phyloP scores from a whole-genome alignment of 2,329 filamentous ascomycete genomes.

The Microsporum canis region DNA sequence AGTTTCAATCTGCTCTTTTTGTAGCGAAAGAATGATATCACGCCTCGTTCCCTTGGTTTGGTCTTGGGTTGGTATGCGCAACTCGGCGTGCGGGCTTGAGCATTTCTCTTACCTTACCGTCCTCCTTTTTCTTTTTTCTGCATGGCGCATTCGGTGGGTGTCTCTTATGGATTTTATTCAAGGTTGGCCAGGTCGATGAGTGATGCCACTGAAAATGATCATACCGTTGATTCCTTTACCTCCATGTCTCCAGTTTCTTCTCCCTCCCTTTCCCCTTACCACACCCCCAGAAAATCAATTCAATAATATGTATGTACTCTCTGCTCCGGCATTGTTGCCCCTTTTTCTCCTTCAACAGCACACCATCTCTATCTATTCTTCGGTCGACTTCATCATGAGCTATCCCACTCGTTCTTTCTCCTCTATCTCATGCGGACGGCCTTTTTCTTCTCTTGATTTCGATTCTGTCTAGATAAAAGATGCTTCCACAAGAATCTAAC shows the following conservation, averaged over 20 bases:
- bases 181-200: background rate
- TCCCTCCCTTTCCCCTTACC: background rate
- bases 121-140: slow-evolving; percentile 1
- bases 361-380: background rate
- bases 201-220: slow-evolving; percentile 5
- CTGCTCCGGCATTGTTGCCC: background rate
- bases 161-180: slow-evolving; percentile 5
- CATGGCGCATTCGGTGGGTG: slow-evolving; percentile 5
- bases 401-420: background rate
- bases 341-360: background rate
- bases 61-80: slow-evolving; percentile 2
- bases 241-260: background rate
- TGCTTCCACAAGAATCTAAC: background rate
- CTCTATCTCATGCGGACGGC: background rate
- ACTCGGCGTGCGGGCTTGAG: background rate
- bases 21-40: slow-evolving; percentile 3
- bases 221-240: background rate
- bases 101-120: slow-evolving; percentile 2
- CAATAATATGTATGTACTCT: slow-evolving; percentile 2
- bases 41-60: slow-evolving; percentile 1
- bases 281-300: background rate
- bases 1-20: slow-evolving; percentile 1
- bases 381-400: background rate
- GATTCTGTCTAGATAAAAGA: background rate
- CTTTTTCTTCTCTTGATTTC: background rate